These are phyloP conservation scores for Turritis glabra DNA, from an alignment of 345 rosid genomes.

Conservation along the genomic window DNA sequence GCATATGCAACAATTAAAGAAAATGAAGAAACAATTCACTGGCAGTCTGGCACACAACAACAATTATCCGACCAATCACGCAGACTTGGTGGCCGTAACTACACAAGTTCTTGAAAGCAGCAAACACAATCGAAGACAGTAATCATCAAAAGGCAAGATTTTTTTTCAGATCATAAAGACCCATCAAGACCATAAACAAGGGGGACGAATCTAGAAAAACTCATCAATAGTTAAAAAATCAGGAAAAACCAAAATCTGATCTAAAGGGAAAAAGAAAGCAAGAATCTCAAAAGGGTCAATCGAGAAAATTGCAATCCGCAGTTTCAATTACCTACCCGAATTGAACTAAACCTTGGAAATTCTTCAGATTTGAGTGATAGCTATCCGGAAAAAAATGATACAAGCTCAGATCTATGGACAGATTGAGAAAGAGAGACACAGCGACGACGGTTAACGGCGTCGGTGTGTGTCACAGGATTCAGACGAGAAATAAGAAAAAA, in stretches of 20 bases:
- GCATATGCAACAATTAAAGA: not conserved
- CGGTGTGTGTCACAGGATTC: conserved; percentile 29
- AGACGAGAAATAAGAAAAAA: not conserved
- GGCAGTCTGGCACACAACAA: not conserved
- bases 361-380: conserved; percentile 22
- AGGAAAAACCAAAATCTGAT: not conserved
- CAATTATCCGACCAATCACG: not conserved
- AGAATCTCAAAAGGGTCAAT: not conserved
- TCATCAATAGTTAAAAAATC: not conserved
- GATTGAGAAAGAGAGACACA: conserved; percentile 1
- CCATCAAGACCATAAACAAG: not conserved
- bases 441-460: conserved; percentile 34
- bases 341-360: conserved; percentile 5
- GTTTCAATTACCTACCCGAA: not conserved
- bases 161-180: conserved; percentile 1
- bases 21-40: not conserved
- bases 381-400: not conserved
- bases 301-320: not conserved
- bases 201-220: not conserved
- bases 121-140: not conserved
- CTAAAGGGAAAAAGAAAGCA: not conserved
- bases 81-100: not conserved
- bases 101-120: conserved; percentile 2
- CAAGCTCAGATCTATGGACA: conserved; percentile 21
- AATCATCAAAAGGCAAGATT: not conserved